Conservation (phyloP, 805 yeast genomes). For the Saturnispora kantuleensis region DNA sequence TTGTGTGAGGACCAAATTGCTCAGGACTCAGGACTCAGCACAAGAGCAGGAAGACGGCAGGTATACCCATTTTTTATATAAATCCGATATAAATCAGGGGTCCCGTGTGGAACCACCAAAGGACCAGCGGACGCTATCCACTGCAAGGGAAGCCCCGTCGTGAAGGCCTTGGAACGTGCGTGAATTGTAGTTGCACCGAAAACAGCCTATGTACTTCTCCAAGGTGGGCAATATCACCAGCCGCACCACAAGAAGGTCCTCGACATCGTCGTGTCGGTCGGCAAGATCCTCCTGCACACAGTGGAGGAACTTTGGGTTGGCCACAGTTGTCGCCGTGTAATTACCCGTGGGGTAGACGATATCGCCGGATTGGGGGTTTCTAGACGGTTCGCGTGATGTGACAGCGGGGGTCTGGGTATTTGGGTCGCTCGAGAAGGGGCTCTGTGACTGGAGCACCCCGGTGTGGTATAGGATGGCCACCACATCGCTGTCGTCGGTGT, state of each 20-base stretch:
- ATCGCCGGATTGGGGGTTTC: no score
- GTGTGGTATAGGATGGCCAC: constrained; percentile 65
- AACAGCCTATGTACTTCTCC: constrained; percentile 52
- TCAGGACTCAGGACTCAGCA: no score
- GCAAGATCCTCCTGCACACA: constrained; percentile 23
- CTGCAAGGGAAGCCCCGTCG: constrained; percentile 67
- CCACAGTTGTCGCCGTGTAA: constrained; percentile 27
- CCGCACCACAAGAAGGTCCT: constrained; percentile 47
- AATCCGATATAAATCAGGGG: neutral
- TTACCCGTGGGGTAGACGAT: no score
- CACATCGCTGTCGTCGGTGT: constrained; percentile 89
- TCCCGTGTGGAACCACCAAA: constrained; percentile 6
- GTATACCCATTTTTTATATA: no score
- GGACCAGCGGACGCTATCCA: constrained; percentile 48
- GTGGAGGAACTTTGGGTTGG: constrained; percentile 27
- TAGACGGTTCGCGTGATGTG: no score
- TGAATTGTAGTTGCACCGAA: constrained; percentile 60
- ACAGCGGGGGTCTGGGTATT: no score
- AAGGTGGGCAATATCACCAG: constrained; percentile 61
- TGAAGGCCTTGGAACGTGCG: constrained; percentile 64
- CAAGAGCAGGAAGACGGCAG: no score
- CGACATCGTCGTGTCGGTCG: constrained; percentile 19
- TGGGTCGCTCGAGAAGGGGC: constrained; percentile 13
- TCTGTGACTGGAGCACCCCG: constrained; percentile 45
- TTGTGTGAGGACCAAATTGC: no score